Evolutionary conservation across 176 grass and related monocot genomes (phyloP), one percentile per base, ranked within the genome.

Genomic region (Hyparrhenia diplandra): DNA sequence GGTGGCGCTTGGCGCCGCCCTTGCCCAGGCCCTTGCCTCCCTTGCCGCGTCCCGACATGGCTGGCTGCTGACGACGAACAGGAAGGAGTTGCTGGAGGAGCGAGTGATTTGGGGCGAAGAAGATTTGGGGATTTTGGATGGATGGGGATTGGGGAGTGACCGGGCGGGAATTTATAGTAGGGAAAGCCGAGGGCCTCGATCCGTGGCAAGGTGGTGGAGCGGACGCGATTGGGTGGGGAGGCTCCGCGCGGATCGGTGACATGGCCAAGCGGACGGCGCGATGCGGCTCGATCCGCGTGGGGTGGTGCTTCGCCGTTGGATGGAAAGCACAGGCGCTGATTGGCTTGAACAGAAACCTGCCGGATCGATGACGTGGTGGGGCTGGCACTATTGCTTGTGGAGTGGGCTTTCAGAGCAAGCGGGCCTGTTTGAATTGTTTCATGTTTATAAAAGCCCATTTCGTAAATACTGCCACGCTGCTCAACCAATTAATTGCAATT

Each of bases 11-110:
- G 4, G 92, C 89, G 3, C 89, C 92, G 25, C 92, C 92, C 89
- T 94, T 94, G 3, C 87, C 87, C 40, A 97, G 45, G 3, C 93
- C 93, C 83, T 97, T 97, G 41, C 88, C 93, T 82, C 93, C 93
- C 83, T 97, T 97, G 10, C 92, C 89, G 2, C 85, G 92, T 23
- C 93, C 87, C 10, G 89, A 95, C 89, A 92, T 92, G 76, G 81
- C 68, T 73, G 8, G 73, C 68, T 73, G 24, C 70, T 4, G 3
- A 17, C 18, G 0, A 4, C 18, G 24, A 4, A 58, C 0, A 21
- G 21, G 8, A 0, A n/a, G 3, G 17, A n/a, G 39, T 24, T 32
- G 1, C 10, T 8, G 42, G 25, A 23, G 59, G 6, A 40, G 4
- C 13, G 3, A 13, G 13, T 31, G 30, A 77, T 82, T 76, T 30